These are phyloP conservation scores for Chlamydomonas sp. DNA, from an alignment of 139 green algal genomes.

Conservation along the genomic window DNA sequence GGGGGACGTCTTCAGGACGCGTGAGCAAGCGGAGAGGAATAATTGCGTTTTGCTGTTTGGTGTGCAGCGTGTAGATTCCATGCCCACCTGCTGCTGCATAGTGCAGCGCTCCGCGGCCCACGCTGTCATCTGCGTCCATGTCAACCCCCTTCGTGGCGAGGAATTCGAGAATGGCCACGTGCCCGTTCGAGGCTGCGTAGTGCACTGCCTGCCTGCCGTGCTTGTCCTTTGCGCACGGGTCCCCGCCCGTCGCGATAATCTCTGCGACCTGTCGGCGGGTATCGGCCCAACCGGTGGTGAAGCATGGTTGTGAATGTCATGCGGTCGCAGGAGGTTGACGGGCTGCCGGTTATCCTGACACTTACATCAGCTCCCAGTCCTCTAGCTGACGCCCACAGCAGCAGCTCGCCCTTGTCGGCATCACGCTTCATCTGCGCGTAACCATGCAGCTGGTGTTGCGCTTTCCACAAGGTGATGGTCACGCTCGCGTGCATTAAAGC, in stretches of 20 bases:
- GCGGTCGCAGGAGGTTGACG: neutral
- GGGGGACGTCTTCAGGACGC: too few species aligned
- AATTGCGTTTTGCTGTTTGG: too few species aligned
- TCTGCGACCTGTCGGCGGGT: constrained; percentile 59
- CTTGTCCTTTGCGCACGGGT: constrained; percentile 67
- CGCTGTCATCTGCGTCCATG: constrained; percentile 72
- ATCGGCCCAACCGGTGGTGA: too few species aligned
- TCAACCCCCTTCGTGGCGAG: constrained; percentile 60
- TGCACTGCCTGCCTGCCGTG: constrained; percentile 59
- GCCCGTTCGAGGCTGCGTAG: constrained; percentile 72
- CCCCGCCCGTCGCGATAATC: constrained; percentile 68
- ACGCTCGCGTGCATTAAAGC: too few species aligned
- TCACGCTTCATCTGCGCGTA: constrained; percentile 45
- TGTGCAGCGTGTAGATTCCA: neutral
- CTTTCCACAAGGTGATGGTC: too few species aligned
- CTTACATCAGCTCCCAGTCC: constrained; percentile 77
- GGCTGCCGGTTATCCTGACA: neutral
- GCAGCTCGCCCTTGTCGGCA: constrained; percentile 63
- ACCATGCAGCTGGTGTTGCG: too few species aligned
- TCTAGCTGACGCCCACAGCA: constrained; percentile 71
- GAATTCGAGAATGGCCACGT: constrained; percentile 61
- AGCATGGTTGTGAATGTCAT: too few species aligned
- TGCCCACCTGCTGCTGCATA: constrained; percentile 55
- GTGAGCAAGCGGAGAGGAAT: too few species aligned
- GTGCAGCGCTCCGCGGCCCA: constrained; percentile 72